Conservation (phyloP, 352 stramenopile genomes). For the Albugo laibachii region DNA sequence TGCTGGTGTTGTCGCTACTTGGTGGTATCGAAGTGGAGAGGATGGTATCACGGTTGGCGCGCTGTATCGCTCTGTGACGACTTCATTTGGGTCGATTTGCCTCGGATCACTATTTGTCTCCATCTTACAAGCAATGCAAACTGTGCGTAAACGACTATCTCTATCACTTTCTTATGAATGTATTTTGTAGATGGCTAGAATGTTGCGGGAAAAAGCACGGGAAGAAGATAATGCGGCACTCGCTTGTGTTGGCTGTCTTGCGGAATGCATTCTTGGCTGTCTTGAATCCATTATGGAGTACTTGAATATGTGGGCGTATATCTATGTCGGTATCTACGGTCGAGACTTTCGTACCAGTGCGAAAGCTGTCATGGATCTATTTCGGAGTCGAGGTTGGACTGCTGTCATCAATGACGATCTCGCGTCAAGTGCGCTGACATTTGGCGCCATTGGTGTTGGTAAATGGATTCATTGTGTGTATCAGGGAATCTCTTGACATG, state of each 20-base stretch:
- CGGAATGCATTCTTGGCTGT: slow-evolving; percentile 70
- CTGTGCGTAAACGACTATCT: slow-evolving; percentile 12
- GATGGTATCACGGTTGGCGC: slow-evolving; percentile 36
- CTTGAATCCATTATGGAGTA: slow-evolving; percentile 78
- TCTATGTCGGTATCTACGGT: slow-evolving; percentile 81
- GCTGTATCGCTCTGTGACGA: slow-evolving; percentile 63
- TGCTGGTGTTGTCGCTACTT: slow-evolving; percentile 54
- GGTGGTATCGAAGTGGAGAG: slow-evolving; percentile 59
- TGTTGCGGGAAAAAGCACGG: slow-evolving; percentile 37
- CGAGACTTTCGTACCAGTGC: slow-evolving; percentile 70
- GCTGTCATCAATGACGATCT: slow-evolving; percentile 82
- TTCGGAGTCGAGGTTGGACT: slow-evolving; percentile 70
- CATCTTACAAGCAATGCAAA: slow-evolving; percentile 57
- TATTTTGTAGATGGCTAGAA: slow-evolving; percentile 25
- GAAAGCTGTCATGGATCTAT: slow-evolving; percentile 78
- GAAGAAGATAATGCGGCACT: slow-evolving; percentile 59
- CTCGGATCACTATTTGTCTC: slow-evolving; percentile 77
- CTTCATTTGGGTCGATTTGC: slow-evolving; percentile 62
- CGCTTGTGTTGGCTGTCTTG: slow-evolving; percentile 69
- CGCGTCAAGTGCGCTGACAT: slow-evolving; percentile 54
- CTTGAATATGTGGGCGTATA: slow-evolving; percentile 81
- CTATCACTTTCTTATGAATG: background rate
- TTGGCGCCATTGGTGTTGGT: slow-evolving; percentile 66
- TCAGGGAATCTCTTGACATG: no score
- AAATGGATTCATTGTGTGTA: no score